Base-by-base conservation (phyloP, 1,139 yeast species). In the Magnusiomyces tetraspermus region DNA sequence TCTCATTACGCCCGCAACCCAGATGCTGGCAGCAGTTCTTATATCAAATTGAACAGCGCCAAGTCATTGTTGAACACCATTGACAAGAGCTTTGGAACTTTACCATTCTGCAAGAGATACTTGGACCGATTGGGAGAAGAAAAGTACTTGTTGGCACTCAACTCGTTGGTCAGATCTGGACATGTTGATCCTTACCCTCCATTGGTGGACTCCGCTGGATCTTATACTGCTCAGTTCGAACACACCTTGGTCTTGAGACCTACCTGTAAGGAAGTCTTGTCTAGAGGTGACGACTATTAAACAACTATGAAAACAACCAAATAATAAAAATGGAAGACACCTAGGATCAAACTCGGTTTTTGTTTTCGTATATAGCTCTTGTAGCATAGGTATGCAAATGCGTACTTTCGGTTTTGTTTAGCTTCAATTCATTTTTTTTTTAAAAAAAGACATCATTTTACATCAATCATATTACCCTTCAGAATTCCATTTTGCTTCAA, bases 181-280 rank as follows among this genome's bases (percentile, higher is more conserved):
- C 73, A 85, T 40, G 90, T 92, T 8, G 87, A 85, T 63, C 98
- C 87, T 61, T 90, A 94, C 63, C 97, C 97, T n/a, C 99, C 99
- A n/a, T 74, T 92, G 61, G 83, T 79, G 51, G 99, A 92, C 67
- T 71, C 76, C 46, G 77, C 74, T 58, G 98, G 97, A 21, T 79
- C 86, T 54, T 90, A 86, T 75, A 92, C 98, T 44, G 98, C 98
- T 0, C 99, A 92, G 69, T 92, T 71, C 65, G 99, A 92, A 69
- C 98, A 94, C 71, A 94, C 98, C 1, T 79, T 92, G 51, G 74
- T 94, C 61, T 75, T 92, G 63, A 94, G 90, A 64, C 95, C 97
- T 26, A 89, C 89, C 55, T 80, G 80, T 69, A 92, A 92, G 73
- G 99, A 92, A 70, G 94, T 92, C 48, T 90, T 92, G 24, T 87